phyloP scores from a whole-genome alignment of 257 asterid genomes.

The Solanum arcanum region DNA sequence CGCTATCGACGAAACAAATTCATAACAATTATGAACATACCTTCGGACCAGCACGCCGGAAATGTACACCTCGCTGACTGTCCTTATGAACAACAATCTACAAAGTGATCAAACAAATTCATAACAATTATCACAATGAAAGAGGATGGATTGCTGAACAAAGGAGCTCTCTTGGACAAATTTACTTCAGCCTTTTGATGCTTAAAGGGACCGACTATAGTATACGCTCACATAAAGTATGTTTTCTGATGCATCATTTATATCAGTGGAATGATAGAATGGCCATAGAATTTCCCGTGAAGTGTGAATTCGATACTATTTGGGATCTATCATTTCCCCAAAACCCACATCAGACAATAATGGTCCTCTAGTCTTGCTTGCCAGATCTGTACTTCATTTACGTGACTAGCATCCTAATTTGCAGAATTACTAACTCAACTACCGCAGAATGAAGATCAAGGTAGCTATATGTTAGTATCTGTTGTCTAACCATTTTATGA shows the following conservation, averaged over 20 bases:
- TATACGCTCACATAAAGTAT: neutral
- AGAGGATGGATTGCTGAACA: neutral
- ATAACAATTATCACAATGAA: neutral
- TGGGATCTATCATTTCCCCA: neutral
- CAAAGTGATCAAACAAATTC: neutral
- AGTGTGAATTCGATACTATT: neutral
- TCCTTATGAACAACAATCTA: constrained; percentile 88
- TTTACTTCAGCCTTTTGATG: neutral
- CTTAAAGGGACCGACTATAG: neutral
- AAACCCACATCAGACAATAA: neutral
- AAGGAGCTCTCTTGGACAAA: neutral
- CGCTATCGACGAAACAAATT: too few relatives aligned
- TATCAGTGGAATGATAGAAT: neutral
- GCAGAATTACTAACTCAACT: neutral
- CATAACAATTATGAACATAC: constrained; percentile 9
- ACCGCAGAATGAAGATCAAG: neutral
- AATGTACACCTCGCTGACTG: constrained; percentile 80
- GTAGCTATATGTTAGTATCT: neutral
- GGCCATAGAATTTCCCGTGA: neutral
- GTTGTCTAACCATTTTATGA: neutral
- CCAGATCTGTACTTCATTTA: neutral
- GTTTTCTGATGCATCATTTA: neutral
- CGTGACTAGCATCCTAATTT: neutral
- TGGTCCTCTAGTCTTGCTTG: neutral
- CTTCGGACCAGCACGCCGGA: constrained; percentile 97